These are phyloP conservation scores for Mycena pura DNA, from an alignment of 768 basidiomycete genomes.

Conservation along the genomic window DNA sequence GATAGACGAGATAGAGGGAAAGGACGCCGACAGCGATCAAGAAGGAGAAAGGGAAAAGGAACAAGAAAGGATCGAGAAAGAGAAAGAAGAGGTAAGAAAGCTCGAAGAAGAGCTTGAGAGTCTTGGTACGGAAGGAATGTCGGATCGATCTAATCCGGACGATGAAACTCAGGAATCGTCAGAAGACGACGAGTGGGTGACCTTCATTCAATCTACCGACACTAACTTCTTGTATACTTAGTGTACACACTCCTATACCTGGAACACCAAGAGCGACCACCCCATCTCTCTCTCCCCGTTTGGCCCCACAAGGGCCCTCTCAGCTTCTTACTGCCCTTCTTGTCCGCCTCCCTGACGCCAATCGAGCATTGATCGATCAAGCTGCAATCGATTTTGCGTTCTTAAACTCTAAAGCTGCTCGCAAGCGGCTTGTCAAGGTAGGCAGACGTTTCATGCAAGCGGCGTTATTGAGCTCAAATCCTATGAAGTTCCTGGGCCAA, in stretches of 20 bases:
- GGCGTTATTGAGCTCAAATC: slow-evolving; percentile 2
- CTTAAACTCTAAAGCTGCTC: slow-evolving; percentile 94
- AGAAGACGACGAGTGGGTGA: slow-evolving; percentile 46
- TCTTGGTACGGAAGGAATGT: slow-evolving; percentile 49
- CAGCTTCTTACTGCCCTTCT: slow-evolving; percentile 92
- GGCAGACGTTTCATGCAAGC: neutral
- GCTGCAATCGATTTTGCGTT: slow-evolving; percentile 96
- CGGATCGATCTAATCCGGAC: slow-evolving; percentile 38
- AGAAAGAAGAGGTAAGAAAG: slow-evolving; percentile 75
- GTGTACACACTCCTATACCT: slow-evolving; percentile 67
- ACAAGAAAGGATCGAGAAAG: slow-evolving; percentile 60
- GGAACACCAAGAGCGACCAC: slow-evolving; percentile 68
- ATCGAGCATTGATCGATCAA: slow-evolving; percentile 88
- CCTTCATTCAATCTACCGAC: neutral
- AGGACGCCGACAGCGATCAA: slow-evolving; percentile 43
- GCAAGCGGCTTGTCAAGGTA: slow-evolving; percentile 91
- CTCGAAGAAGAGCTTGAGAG: slow-evolving; percentile 81
- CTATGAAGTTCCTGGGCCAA: slow-evolving; percentile 77
- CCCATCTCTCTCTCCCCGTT: slow-evolving; percentile 68
- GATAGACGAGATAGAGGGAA: slow-evolving; percentile 56
- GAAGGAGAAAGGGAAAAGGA: slow-evolving; percentile 61
- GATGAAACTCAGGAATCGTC: slow-evolving; percentile 31
- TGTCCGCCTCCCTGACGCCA: slow-evolving; percentile 92
- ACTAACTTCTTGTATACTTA: slow-evolving; percentile 34
- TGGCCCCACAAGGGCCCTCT: slow-evolving; percentile 89